Percentiles rank a stretch among this genome's conserved stretches.
These are phyloP conservation scores for Gynandropsis gynandra DNA, from an alignment of 345 rosid species.

Conservation along the genomic window DNA sequence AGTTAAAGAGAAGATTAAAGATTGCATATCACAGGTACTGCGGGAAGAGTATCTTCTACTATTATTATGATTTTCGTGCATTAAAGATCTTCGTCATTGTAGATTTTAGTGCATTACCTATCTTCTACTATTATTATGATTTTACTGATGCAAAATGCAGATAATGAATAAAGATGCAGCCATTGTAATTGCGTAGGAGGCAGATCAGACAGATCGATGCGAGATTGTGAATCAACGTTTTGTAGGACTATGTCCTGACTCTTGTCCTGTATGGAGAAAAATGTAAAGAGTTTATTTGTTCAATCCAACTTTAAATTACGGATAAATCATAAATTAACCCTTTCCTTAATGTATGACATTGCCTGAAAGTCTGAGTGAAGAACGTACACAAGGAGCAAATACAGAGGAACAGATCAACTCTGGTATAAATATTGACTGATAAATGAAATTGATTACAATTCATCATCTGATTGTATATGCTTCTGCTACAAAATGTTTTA, in stretches of 20 bases:
- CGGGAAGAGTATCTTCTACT: background rate
- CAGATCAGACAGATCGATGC: constrained; percentile 5
- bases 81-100: background rate
- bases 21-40: constrained; percentile 69
- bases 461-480: constrained; percentile 22
- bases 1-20: constrained; percentile 51
- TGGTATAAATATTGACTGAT: background rate
- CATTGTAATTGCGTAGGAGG: constrained; percentile 20
- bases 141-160: constrained; percentile 24
- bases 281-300: no score
- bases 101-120: no score
- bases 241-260: constrained; percentile 2
- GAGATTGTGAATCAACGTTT: constrained; percentile 6
- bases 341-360: background rate
- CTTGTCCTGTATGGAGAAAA: no score
- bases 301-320: no score
- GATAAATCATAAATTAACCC: no score
- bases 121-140: background rate
- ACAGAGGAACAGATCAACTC: background rate
- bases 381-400: no score
- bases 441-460: constrained; percentile 13
- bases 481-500: constrained; percentile 20
- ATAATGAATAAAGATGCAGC: constrained; percentile 48
- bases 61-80: no score
- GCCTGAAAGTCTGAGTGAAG: background rate